Percentiles rank a stretch among this genome's conserved stretches.
phyloP scores from a whole-genome alignment of 805 yeast species.

The Grigorovia humatica region DNA sequence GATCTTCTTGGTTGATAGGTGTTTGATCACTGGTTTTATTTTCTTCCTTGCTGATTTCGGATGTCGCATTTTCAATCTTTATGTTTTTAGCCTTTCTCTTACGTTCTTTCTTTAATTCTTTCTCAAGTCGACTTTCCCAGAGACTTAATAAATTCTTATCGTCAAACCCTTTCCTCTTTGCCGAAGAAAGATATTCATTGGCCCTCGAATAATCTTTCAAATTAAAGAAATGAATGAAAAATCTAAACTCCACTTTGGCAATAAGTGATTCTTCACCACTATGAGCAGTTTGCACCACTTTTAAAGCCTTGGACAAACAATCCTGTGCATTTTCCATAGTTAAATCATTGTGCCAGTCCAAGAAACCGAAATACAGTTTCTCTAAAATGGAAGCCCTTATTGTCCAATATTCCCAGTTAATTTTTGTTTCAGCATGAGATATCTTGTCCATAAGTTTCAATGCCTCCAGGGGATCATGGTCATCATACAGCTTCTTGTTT shows the following conservation, averaged over 20 bases:
- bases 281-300: slow-evolving; percentile 30
- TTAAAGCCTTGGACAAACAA: slow-evolving; percentile 31
- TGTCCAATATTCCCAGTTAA: slow-evolving; percentile 12
- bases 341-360: slow-evolving; percentile 34
- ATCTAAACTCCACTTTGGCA: slow-evolving; percentile 39
- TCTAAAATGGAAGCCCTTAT: slow-evolving; percentile 22
- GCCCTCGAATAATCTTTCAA: slow-evolving; percentile 36
- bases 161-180: slow-evolving; percentile 33
- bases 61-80: background rate
- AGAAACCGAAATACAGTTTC: slow-evolving; percentile 29
- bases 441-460: slow-evolving; percentile 32
- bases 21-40: no score
- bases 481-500: slow-evolving; percentile 33
- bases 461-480: slow-evolving; percentile 38
- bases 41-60: no score
- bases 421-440: slow-evolving; percentile 33
- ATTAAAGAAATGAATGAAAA: slow-evolving; percentile 39
- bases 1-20: no score
- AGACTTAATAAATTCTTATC: slow-evolving; percentile 37
- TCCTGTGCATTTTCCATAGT: slow-evolving; percentile 34
- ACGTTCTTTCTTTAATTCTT: slow-evolving; percentile 11
- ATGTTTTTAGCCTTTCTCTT: slow-evolving; percentile 2
- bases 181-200: slow-evolving; percentile 32
- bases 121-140: slow-evolving; percentile 30
- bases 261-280: slow-evolving; percentile 39